These are phyloP conservation scores for Camellia granthamiana DNA, from an alignment of 148 eudicot genomes.

Conservation along the genomic window DNA sequence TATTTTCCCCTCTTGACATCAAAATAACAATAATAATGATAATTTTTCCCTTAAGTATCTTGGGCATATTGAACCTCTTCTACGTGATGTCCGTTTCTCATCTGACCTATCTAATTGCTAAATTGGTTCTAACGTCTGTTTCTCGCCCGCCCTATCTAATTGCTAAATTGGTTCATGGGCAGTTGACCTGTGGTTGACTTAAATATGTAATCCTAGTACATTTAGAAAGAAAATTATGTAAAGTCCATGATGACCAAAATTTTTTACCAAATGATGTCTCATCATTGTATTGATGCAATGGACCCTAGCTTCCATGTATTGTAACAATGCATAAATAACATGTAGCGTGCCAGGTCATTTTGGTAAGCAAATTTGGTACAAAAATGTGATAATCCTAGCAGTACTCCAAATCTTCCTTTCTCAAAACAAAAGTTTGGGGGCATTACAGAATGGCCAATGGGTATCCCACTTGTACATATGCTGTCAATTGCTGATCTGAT, in stretches of 20 bases:
- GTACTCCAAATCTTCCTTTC: not conserved
- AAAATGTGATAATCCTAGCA: too few species aligned
- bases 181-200: too few species aligned
- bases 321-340: too few species aligned
- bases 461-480: not conserved
- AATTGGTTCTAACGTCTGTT: not conserved
- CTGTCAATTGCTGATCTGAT: slow-evolving; percentile 1
- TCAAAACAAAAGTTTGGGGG: not conserved
- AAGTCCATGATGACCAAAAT: too few species aligned
- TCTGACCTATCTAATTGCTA: not conserved
- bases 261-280: too few species aligned
- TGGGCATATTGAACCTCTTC: not conserved
- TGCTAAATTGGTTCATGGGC: not conserved
- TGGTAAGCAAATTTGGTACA: too few species aligned
- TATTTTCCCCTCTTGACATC: not conserved
- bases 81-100: not conserved
- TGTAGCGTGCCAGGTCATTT: too few species aligned
- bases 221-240: not conserved
- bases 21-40: too few species aligned
- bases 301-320: too few species aligned
- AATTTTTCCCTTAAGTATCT: not conserved
- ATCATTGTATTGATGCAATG: too few species aligned
- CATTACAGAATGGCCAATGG: not conserved
- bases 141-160: not conserved
- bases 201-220: not conserved